phyloP scores from a whole-genome alignment of 306 rosid genomes.

The Canavalia gladiata region DNA sequence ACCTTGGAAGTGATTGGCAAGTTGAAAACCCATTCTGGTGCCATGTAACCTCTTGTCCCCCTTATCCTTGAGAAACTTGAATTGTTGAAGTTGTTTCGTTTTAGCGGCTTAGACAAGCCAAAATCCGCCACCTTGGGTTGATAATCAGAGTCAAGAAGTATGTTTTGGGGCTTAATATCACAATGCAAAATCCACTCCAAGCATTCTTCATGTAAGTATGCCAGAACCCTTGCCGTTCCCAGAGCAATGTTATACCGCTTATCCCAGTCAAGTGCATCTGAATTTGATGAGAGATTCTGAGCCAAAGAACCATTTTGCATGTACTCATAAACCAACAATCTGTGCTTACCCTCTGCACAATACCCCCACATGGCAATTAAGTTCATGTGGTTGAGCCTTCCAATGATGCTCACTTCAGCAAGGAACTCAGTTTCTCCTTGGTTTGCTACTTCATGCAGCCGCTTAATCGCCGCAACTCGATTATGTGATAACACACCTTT shows the following conservation, averaged over 20 bases:
- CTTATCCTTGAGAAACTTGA: constrained; percentile 60
- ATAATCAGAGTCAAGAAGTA: constrained; percentile 41
- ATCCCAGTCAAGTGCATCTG: constrained; percentile 41
- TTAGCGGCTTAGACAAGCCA: constrained; percentile 41
- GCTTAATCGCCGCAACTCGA: constrained; percentile 23
- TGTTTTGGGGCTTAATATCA: constrained; percentile 49
- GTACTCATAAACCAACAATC: constrained; percentile 46
- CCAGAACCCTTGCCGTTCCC: constrained; percentile 63
- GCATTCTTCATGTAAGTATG: constrained; percentile 70
- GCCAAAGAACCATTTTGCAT: constrained; percentile 47
- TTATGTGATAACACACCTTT: constrained; percentile 30
- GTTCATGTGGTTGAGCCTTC: constrained; percentile 49
- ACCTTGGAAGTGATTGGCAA: constrained; percentile 42
- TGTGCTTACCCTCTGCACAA: constrained; percentile 41
- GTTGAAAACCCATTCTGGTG: constrained; percentile 47
- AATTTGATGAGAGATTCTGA: background rate
- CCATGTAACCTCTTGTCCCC: constrained; percentile 72
- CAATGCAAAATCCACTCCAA: constrained; percentile 73
- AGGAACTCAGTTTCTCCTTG: constrained; percentile 43
- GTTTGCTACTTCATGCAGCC: background rate
- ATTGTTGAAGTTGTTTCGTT: constrained; percentile 41
- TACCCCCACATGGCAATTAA: constrained; percentile 47
- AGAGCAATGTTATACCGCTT: constrained; percentile 42
- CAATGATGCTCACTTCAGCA: constrained; percentile 38
- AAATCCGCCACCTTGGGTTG: constrained; percentile 40